phyloP scores from a whole-genome alignment of 139 green algal species.

The Tetraselmis striata region DNA sequence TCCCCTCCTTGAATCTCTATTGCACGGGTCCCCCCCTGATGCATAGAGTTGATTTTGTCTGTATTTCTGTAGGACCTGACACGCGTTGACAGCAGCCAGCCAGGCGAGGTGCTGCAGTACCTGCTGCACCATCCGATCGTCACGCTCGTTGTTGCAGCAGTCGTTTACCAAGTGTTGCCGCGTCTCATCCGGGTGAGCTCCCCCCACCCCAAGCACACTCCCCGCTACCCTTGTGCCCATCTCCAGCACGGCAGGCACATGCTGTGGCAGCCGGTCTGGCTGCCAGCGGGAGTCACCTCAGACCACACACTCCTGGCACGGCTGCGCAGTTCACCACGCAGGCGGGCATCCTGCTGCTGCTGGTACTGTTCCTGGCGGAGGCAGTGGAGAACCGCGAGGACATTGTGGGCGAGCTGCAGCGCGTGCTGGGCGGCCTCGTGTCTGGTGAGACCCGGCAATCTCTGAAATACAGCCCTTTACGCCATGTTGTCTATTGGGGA shows the following conservation, averaged over 20 bases:
- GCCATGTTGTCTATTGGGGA: too few species aligned
- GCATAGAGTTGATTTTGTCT: too few species aligned
- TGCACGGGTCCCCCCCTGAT: too few species aligned
- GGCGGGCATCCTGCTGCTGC: not conserved
- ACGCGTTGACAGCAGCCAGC: not conserved
- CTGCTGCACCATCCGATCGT: not conserved
- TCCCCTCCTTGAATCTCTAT: too few species aligned
- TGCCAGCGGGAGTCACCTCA: too few species aligned
- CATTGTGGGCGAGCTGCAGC: not conserved
- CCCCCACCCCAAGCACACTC: too few species aligned
- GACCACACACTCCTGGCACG: too few species aligned
- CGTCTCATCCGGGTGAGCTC: not conserved
- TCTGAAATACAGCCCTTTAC: too few species aligned
- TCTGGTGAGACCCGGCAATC: too few species aligned
- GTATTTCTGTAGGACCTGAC: not conserved
- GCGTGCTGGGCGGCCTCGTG: not conserved
- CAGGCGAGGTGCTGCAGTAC: not conserved
- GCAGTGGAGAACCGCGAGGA: not conserved
- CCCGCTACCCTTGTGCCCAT: too few species aligned
- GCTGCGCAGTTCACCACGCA: not conserved
- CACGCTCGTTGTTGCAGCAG: not conserved
- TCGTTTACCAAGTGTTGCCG: not conserved
- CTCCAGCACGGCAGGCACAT: too few species aligned
- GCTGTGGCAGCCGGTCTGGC: too few species aligned
- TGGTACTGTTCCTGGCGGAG: not conserved